Base-by-base conservation (phyloP, 2,329 filamentous ascomycete genomes). In the Fusarium austroafricanum region DNA sequence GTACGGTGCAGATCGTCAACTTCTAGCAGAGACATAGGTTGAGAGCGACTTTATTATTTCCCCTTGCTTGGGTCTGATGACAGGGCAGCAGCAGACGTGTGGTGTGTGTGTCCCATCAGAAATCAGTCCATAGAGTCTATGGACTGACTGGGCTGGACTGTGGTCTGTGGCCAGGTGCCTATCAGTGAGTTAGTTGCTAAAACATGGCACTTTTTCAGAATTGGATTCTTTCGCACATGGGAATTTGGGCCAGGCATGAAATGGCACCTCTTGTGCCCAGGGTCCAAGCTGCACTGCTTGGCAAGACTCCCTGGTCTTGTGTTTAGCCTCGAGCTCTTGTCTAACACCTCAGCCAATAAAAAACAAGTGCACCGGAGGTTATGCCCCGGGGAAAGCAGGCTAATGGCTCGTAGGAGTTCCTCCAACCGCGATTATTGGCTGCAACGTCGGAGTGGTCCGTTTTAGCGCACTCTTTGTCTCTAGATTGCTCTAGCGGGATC, bases 171-270 rank as follows among this genome's bases (percentile, higher is more conserved):
- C 23, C 60, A 53, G 21, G 18, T 17, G 21, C 33, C 15, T 29
- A 42, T 53, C 29, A 43, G 18, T n/a, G 14, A 43, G 33, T 44
- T 61, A 29, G 28, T 29, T 29, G 28, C 28, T 29, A 42, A 70
- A 64, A 67, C 62, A 70, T 68, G 67, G 67, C 53, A 70, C 67
- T 69, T 69, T 70, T 50, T 38, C 45, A 67, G 43, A 69, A 70
- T 67, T 55, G 46, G 66, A 58, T 62, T 53, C 29, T 69, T 21
- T 23, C 14, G 38, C 47, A 67, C 53, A 69, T 69, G 67, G 67
- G 62, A 70, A 53, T 67, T 39, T 67, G 40, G 23, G 37, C 37
- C 21, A 20, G 45, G 53, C 40, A 67, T 44, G 31, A 50, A 59
- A 63, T 56, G 53, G 53, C 66, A 59, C 21, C 26, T 40, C 50